These are phyloP conservation scores for Moricandia moricandioides DNA, from an alignment of 345 rosid genomes.

Conservation along the genomic window DNA sequence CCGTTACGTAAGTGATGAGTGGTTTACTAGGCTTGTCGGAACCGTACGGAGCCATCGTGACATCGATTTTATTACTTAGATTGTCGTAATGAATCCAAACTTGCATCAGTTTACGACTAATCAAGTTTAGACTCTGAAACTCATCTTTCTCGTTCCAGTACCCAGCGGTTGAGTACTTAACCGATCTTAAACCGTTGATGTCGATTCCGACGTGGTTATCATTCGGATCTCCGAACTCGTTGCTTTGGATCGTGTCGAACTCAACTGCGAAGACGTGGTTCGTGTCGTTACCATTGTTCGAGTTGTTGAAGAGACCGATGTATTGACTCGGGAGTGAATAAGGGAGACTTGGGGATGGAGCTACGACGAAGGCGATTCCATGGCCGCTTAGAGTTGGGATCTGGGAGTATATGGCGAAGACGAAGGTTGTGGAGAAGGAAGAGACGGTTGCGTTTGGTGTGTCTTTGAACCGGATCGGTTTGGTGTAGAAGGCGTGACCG, in stretches of 20 bases:
- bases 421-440: slow-evolving; percentile 83
- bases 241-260: slow-evolving; percentile 68
- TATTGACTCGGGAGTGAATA: slow-evolving; percentile 64
- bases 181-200: slow-evolving; percentile 57
- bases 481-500: slow-evolving; percentile 82
- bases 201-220: slow-evolving; percentile 87
- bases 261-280: slow-evolving; percentile 81
- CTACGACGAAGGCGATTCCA: slow-evolving; percentile 70
- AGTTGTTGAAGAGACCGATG: slow-evolving; percentile 65
- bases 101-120: slow-evolving; percentile 51
- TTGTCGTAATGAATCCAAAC: slow-evolving; percentile 85
- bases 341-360: slow-evolving; percentile 45
- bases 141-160: slow-evolving; percentile 37
- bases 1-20: slow-evolving; percentile 51
- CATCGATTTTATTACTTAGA: slow-evolving; percentile 40
- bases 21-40: slow-evolving; percentile 61
- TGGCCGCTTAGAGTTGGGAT: slow-evolving; percentile 72
- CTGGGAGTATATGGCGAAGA: slow-evolving; percentile 63
- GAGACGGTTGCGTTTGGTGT: slow-evolving; percentile 34
- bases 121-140: slow-evolving; percentile 50
- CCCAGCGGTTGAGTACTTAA: slow-evolving; percentile 47
- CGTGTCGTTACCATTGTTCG: slow-evolving; percentile 51
- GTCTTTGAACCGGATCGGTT: slow-evolving; percentile 56
- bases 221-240: slow-evolving; percentile 59
- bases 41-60: slow-evolving; percentile 56